Evolutionary conservation across 1,284 basidiomycete genomes (phyloP).

Genomic region (Phellopilus nigrolimitatus): DNA sequence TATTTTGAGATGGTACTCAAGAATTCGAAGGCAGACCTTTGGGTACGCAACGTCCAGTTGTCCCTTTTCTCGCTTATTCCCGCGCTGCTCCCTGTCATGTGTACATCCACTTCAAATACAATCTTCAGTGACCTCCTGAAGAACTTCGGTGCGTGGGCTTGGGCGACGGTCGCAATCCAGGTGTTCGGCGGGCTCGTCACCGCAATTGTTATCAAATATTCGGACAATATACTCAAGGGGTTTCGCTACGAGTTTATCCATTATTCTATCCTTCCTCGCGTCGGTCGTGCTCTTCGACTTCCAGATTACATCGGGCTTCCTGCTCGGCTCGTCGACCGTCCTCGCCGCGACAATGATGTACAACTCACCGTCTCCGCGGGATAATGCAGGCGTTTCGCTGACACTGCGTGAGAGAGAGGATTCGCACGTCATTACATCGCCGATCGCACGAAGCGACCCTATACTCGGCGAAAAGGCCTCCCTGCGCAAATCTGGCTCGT

Average conservation of each 20-base stretch:
- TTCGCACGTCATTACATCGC: neutral
- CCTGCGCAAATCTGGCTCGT: slow-evolving; percentile 7
- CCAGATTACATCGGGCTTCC: slow-evolving; percentile 78
- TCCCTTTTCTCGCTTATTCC: slow-evolving; percentile 92
- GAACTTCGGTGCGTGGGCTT: slow-evolving; percentile 87
- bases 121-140: slow-evolving; percentile 50
- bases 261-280: slow-evolving; percentile 89
- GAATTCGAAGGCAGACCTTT: slow-evolving; percentile 82
- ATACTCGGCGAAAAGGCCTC: slow-evolving; percentile 16
- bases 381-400: neutral
- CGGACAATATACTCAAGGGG: slow-evolving; percentile 90
- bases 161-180: slow-evolving; percentile 86
- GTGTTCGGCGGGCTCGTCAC: slow-evolving; percentile 89
- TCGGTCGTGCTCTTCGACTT: slow-evolving; percentile 87
- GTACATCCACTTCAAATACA: slow-evolving; percentile 36
- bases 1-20: slow-evolving; percentile 99
- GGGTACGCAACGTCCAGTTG: slow-evolving; percentile 96
- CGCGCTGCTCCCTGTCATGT: slow-evolving; percentile 79
- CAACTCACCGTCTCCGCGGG: slow-evolving; percentile 53
- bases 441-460: slow-evolving; percentile 9
- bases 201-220: slow-evolving; percentile 82
- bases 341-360: slow-evolving; percentile 88
- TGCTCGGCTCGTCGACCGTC: slow-evolving; percentile 79
- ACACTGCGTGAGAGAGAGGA: slow-evolving; percentile 8
- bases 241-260: slow-evolving; percentile 90